Percentiles rank a stretch among this genome's conserved stretches.
These are phyloP conservation scores for Rusavskia elegans DNA, from an alignment of 495 filamentous ascomycete species.

Conservation along the genomic window DNA sequence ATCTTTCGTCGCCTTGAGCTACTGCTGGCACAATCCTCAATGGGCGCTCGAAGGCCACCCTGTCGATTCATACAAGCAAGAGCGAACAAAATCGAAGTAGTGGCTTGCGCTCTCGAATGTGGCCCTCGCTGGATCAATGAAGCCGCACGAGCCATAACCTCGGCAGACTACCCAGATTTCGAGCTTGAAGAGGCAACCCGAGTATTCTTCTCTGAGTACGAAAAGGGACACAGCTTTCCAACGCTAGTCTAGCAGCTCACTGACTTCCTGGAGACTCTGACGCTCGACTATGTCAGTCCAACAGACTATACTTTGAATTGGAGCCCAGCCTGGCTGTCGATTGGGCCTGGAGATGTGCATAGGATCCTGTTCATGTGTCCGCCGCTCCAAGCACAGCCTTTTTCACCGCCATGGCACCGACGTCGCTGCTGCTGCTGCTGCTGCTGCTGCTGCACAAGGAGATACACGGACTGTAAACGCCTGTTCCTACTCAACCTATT, in stretches of 20 bases:
- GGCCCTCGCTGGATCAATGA: background rate
- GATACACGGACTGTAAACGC: background rate
- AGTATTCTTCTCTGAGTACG: background rate
- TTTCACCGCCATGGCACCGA: background rate
- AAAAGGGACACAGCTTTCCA: background rate
- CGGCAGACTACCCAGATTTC: background rate
- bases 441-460: background rate
- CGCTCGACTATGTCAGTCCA: background rate
- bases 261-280: background rate
- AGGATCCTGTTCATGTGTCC: background rate
- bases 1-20: conserved; percentile 3
- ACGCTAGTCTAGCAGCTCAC: background rate
- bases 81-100: background rate
- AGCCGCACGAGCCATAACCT: background rate
- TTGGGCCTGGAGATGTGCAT: background rate
- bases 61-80: background rate
- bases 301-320: background rate
- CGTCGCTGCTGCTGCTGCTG: background rate
- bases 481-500: background rate
- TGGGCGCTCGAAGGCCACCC: background rate
- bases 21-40: conserved; percentile 1
- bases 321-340: background rate
- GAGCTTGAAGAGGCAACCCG: background rate
- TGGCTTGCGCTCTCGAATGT: background rate
- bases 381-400: background rate